phyloP scores from a whole-genome alignment of 164 flowering plant genomes.

The Annona cherimola region DNA sequence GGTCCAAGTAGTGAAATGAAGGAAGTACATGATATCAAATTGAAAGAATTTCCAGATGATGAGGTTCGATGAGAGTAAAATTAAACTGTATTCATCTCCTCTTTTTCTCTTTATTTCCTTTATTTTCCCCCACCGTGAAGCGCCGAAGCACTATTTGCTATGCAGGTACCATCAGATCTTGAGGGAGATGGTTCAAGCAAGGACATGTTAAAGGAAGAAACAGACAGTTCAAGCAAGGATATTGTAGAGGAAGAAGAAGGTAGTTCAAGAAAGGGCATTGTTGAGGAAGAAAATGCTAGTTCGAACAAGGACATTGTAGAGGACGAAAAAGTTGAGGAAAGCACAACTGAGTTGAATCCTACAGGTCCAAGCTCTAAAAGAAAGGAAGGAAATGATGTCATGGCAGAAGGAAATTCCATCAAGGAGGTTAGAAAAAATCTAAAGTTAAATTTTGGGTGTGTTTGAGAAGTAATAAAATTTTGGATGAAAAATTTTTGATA shows the following conservation, averaged over 20 bases:
- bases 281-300: no score
- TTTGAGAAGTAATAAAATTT: no score
- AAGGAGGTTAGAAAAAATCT: background rate
- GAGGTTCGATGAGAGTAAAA: no score
- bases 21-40: no score
- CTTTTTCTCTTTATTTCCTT: background rate
- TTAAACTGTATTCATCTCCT: no score
- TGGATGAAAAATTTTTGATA: no score
- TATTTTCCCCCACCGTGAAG: background rate
- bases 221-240: no score
- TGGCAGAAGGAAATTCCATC: background rate
- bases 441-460: no score
- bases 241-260: no score
- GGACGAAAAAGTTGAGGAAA: background rate
- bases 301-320: background rate
- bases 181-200: slow-evolving; percentile 1
- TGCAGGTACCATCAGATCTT: slow-evolving; percentile 6
- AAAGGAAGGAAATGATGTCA: background rate
- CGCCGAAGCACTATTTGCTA: background rate
- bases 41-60: no score
- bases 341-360: background rate
- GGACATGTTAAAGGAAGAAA: background rate
- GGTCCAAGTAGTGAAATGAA: no score
- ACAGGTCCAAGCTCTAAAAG: background rate
- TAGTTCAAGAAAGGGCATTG: background rate